These are phyloP conservation scores for Diaporthe nobilis DNA, from an alignment of 2,329 filamentous ascomycete genomes.

Conservation along the genomic window DNA sequence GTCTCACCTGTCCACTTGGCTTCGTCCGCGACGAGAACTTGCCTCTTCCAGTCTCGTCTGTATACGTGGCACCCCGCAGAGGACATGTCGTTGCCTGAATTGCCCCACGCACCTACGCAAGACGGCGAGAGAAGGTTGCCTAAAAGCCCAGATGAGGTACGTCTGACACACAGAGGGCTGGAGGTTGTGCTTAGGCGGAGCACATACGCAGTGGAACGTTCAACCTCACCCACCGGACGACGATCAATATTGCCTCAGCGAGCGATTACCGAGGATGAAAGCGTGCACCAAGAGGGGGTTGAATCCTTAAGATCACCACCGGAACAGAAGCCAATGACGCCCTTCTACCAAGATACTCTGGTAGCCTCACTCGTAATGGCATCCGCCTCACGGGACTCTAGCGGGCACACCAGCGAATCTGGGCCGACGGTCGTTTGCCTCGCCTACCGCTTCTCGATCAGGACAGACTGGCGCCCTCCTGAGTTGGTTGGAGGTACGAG, in stretches of 20 bases:
- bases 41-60: neutral
- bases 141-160: neutral
- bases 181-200: neutral
- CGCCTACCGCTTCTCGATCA: conserved; percentile 23
- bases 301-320: neutral
- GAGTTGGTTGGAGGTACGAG: conserved; percentile 6
- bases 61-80: neutral
- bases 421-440: neutral
- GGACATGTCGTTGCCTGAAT: conserved; percentile 1
- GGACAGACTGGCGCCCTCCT: conserved; percentile 23
- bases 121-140: neutral
- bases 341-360: neutral
- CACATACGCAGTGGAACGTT: conserved; percentile 6
- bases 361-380: neutral
- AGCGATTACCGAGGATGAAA: neutral
- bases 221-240: neutral
- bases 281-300: neutral
- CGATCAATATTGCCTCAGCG: conserved; percentile 2
- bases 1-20: conserved; percentile 4
- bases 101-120: neutral
- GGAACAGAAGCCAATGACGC: neutral
- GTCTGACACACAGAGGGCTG: neutral
- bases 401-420: neutral
- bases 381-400: neutral
- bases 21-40: neutral